Percentiles rank a stretch among this genome's conserved stretches.
These are phyloP conservation scores for Pachyrhizus erosus DNA, from an alignment of 306 rosid genomes.

Conservation along the genomic window DNA sequence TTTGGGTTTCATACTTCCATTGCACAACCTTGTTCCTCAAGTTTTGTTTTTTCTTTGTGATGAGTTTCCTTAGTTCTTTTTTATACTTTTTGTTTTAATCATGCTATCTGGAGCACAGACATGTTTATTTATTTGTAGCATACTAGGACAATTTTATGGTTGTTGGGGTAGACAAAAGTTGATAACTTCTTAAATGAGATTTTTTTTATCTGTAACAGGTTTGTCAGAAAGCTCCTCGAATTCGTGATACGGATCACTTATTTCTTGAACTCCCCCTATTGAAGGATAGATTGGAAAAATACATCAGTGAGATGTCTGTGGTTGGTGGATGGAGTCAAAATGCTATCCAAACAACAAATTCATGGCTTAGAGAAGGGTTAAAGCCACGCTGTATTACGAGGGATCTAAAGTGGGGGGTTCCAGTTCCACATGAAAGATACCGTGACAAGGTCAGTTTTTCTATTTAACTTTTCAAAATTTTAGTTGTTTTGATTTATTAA, in stretches of 20 bases:
- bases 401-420: constrained; percentile 99
- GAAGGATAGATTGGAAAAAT: constrained; percentile 72
- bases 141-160: not conserved
- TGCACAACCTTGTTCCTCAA: not conserved
- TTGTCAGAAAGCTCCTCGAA: constrained; percentile 75
- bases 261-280: constrained; percentile 92
- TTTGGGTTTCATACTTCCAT: not conserved
- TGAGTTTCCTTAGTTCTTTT: constrained; percentile 5
- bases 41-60: not conserved
- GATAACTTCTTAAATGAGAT: constrained; percentile 6
- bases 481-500: not conserved
- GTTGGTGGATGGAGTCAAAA: constrained; percentile 94
- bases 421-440: constrained; percentile 91
- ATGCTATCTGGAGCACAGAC: not conserved
- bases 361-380: constrained; percentile 93
- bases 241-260: constrained; percentile 87
- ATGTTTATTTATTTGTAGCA: constrained; percentile 17
- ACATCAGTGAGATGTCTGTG: constrained; percentile 75
- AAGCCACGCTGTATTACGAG: constrained; percentile 87
- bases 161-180: constrained; percentile 35
- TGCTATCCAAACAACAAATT: constrained; percentile 87
- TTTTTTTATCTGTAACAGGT: constrained; percentile 57
- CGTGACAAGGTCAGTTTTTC: constrained; percentile 74
- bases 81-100: not conserved
- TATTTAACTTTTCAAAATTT: not conserved